Evolutionary conservation across 2,329 filamentous ascomycete genomes (phyloP).

Genomic region (Penicillium hordei): DNA sequence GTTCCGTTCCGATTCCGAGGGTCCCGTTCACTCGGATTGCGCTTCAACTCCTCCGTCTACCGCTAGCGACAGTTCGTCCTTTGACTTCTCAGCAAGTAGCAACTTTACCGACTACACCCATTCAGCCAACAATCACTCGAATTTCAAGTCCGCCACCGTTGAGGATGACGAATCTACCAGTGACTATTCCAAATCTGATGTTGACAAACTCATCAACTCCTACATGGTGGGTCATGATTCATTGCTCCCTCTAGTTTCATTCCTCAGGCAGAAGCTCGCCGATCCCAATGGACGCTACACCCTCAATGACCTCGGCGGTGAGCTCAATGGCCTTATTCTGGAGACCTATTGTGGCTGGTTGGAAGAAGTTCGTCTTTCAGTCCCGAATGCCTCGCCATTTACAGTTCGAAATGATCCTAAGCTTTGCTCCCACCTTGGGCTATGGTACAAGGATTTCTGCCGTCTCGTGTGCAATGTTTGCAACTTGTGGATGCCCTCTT

Average conservation of each 20-base stretch:
- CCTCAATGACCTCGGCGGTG: constrained; percentile 23
- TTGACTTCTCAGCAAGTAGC: neutral
- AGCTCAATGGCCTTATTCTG: constrained; percentile 31
- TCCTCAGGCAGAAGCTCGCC: constrained; percentile 28
- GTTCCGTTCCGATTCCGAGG: neutral
- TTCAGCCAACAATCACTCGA: too few relatives aligned
- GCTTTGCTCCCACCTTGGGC: constrained; percentile 29
- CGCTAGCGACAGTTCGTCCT: neutral
- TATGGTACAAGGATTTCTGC: constrained; percentile 29
- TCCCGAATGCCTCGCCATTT: constrained; percentile 16
- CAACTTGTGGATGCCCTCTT: constrained; percentile 31
- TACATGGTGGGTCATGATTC: neutral
- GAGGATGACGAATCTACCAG: neutral
- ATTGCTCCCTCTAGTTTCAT: constrained; percentile 23
- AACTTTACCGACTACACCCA: neutral
- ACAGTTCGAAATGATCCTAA: neutral
- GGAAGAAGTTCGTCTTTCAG: constrained; percentile 20
- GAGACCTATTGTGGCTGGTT: constrained; percentile 31
- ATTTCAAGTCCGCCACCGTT: neutral
- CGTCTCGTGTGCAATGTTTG: constrained; percentile 27
- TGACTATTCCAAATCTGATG: neutral
- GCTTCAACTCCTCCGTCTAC: neutral
- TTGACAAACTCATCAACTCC: neutral
- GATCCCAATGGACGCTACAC: constrained; percentile 25
- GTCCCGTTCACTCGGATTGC: neutral